Conservation (phyloP, 805 yeast genomes). For the Teunomyces atbi region DNA sequence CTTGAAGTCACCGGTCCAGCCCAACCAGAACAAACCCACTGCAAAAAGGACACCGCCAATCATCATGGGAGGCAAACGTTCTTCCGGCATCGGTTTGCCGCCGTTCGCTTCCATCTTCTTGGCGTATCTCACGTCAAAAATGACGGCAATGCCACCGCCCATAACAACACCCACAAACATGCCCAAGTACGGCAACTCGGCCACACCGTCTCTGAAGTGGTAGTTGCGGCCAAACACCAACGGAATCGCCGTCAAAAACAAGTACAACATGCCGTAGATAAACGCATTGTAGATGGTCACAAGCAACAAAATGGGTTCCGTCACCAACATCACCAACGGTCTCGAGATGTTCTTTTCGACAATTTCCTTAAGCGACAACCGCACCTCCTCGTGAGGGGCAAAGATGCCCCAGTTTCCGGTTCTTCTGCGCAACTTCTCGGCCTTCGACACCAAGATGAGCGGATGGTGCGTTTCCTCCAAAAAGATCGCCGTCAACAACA, state of each 20-base stretch:
- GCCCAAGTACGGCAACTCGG: constrained; percentile 32
- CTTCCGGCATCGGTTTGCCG: constrained; percentile 70
- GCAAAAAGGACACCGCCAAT: constrained; percentile 70
- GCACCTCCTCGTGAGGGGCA: constrained; percentile 39
- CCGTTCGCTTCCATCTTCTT: constrained; percentile 31
- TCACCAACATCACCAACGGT: constrained; percentile 38
- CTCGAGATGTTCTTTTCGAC: constrained; percentile 35
- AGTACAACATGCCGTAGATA: constrained; percentile 48
- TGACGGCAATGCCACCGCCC: constrained; percentile 26
- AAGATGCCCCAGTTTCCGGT: constrained; percentile 41
- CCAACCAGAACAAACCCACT: constrained; percentile 78
- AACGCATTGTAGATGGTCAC: constrained; percentile 48
- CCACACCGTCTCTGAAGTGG: constrained; percentile 22
- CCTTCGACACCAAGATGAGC: constrained; percentile 29
- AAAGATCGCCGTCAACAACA: constrained; percentile 29
- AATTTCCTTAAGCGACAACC: constrained; percentile 30
- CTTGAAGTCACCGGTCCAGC: constrained; percentile 83
- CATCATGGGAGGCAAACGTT: constrained; percentile 74
- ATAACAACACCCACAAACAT: constrained; percentile 36
- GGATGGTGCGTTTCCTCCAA: constrained; percentile 43
- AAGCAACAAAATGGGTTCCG: constrained; percentile 43
- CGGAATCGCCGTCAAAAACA: constrained; percentile 45
- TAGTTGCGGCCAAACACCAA: constrained; percentile 41
- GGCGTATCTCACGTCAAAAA: constrained; percentile 31
- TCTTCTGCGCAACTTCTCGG: constrained; percentile 37